Base-by-base conservation (phyloP, 768 basidiomycete genomes). In the Termitomyces sp. region DNA sequence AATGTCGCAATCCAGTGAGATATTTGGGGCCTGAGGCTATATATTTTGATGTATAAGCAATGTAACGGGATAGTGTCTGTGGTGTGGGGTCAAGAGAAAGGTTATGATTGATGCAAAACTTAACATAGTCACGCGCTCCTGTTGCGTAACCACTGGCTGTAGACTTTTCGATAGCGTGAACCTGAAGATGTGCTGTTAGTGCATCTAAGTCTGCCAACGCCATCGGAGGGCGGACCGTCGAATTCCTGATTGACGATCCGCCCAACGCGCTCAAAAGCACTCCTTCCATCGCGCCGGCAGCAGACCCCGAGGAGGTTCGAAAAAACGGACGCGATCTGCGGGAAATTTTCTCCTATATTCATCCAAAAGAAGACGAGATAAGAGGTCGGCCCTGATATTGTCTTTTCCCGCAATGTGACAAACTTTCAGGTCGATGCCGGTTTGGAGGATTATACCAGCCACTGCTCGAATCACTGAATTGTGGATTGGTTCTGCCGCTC, bases 281-380 rank as follows among this genome's bases (percentile, higher is more conserved):
- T 29, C 29, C 29, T 9, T 29, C 29, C 29, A 29, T 29, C 9
- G 29, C 29, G 9, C 9, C 56, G 44, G 50, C 55, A 43, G 50
- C 50, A 62, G 60, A 62, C 57, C 48, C 51, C 50, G 56, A 33
- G 63, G 64, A 23, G 61, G 58, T 16, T 15, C 16, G 48, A 64
- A 64, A 13, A n/a, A 20, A 58, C 52, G 52, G 59, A 66, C 52
- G 57, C 51, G 57, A 54, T 59, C 53, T 39, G 53, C 40, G 36
- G 60, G 54, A 40, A 57, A 59, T 20, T 62, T 23, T 12, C 50
- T 41, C 2, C 7, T 27, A 32, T 58, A 61, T 16, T 63, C 58
- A 22, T 56, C 36, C 13, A 64, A 31, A 11, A 63, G 43, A 3
- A 60, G 9, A 29, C 29, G 29, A 4, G 29, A 29, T 29, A 29